Evolutionary conservation across 805 yeast species (phyloP).

Genomic region (Saturnispora mendoncae): DNA sequence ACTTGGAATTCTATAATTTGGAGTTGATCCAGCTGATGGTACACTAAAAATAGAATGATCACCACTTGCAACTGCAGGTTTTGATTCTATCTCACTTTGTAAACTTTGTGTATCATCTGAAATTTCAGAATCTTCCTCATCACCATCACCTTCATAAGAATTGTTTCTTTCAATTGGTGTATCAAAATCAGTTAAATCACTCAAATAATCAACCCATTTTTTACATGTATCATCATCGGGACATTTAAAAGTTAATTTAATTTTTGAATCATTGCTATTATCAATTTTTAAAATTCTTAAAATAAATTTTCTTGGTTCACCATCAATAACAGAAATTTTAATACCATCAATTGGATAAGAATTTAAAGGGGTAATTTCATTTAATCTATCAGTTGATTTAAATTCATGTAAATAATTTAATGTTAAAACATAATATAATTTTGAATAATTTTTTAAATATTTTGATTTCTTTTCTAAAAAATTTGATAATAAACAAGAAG

Average conservation of each 20-base stretch:
- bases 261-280: constrained; percentile 19
- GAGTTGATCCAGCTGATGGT: constrained; percentile 3
- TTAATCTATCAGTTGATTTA: constrained; percentile 45
- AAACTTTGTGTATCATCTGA: not conserved
- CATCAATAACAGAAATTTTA: constrained; percentile 26
- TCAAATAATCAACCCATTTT: constrained; percentile 49
- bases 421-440: constrained; percentile 59
- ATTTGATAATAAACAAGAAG: constrained; percentile 51
- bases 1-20: constrained; percentile 2
- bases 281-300: constrained; percentile 29
- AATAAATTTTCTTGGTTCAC: constrained; percentile 31
- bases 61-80: not conserved
- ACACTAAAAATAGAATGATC: constrained; percentile 2
- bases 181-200: constrained; percentile 41
- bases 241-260: constrained; percentile 35
- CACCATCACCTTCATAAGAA: constrained; percentile 28
- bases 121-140: not conserved
- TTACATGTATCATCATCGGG: constrained; percentile 34
- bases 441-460: constrained; percentile 49
- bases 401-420: constrained; percentile 63
- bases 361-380: constrained; percentile 39
- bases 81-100: too few species aligned
- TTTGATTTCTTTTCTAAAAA: constrained; percentile 52
- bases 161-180: constrained; percentile 42
- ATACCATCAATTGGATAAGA: constrained; percentile 33